Evolutionary conservation across 2,329 filamentous ascomycete genomes (phyloP), one percentile per base, ranked within the genome.

Genomic region (Cercospora citrullina): DNA sequence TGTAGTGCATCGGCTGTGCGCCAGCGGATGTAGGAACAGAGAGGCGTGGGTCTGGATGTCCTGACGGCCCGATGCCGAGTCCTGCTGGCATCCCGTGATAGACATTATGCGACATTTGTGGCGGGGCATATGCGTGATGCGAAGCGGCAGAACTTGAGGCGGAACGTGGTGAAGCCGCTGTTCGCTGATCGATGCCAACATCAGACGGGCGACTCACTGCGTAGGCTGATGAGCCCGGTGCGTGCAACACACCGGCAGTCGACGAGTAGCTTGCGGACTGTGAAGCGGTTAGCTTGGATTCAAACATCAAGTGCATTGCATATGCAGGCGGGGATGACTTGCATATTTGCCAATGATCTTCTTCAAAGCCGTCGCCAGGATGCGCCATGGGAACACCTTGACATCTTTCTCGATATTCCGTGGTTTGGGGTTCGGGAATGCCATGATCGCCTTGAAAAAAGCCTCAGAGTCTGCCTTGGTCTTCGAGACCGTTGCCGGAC

Each of bases 391-490:
- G 77, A 98, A 99, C 12, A 98, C 95, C 82, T 99, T 99, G 77
- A 99, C 94, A 76, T 98, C 94, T 83, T 99, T 99, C 83, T 98
- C 95, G 72, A 99, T 99, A 77, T 98, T 97, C 70, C 95, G 87
- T 18, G 95, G 95, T 81, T 98, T 98, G 1, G 95, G 95, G 69
- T 91, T 92, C 12, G 93, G 93, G 77, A 98, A 98, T 1, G 89
- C 92, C 95, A 99, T 99, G 81, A 99, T 98, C 75, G 97, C 87
- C 83, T 97, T 97, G 88, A 98, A 98, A 80, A 98, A 98, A 65
- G 96, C 93, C 79, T 98, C 94, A 78, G 92, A 97, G 68, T 98
- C 94, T 1, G 89, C 77, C 81, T 96, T 97, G 67, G 90, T 89
- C 81, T 99, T 99, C 73, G 93, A 97, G 18, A 99, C 93, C 0